Percentiles rank a stretch among this genome's conserved stretches.
phyloP scores from a whole-genome alignment of 352 stramenopile genomes.

The Phytophthora nicotianae region DNA sequence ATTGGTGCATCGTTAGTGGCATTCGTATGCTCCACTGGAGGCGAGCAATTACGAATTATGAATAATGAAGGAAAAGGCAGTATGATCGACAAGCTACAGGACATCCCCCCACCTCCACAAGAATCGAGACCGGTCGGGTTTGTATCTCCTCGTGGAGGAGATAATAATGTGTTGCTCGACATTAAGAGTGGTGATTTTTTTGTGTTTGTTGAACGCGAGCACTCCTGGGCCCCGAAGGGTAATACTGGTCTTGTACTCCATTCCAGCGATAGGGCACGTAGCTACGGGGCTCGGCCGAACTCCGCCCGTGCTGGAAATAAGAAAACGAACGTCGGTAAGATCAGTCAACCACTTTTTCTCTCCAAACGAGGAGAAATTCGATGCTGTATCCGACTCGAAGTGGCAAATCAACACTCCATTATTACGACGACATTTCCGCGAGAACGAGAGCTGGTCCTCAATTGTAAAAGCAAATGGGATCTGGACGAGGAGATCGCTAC shows the following conservation, averaged over 20 bases:
- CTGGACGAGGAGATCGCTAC: constrained; percentile 77
- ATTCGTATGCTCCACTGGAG: constrained; percentile 76
- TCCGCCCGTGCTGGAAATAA: constrained; percentile 67
- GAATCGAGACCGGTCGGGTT: constrained; percentile 16
- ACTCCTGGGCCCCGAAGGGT: constrained; percentile 66
- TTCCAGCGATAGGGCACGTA: constrained; percentile 57
- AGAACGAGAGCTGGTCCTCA: constrained; percentile 62
- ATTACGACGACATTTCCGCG: constrained; percentile 35
- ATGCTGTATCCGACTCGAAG: constrained; percentile 71
- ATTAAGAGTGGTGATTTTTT: constrained; percentile 81
- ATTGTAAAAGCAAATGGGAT: constrained; percentile 81
- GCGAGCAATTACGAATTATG: constrained; percentile 60
- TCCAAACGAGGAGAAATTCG: constrained; percentile 66
- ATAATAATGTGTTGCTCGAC: constrained; percentile 62
- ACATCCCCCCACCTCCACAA: constrained; percentile 41
- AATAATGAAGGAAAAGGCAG: constrained; percentile 68
- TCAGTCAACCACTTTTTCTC: constrained; percentile 48
- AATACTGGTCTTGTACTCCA: constrained; percentile 79
- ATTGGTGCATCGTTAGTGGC: constrained; percentile 64
- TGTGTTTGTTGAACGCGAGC: constrained; percentile 35
- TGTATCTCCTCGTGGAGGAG: constrained; percentile 15
- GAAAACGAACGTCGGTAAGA: constrained; percentile 30
- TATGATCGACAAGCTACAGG: constrained; percentile 45
- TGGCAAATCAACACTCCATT: constrained; percentile 44
- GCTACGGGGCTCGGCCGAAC: constrained; percentile 68